Evolutionary conservation across 2,329 filamentous ascomycete species (phyloP), one percentile per base, ranked within the genome.

Genomic region (Diplodia seriata): DNA sequence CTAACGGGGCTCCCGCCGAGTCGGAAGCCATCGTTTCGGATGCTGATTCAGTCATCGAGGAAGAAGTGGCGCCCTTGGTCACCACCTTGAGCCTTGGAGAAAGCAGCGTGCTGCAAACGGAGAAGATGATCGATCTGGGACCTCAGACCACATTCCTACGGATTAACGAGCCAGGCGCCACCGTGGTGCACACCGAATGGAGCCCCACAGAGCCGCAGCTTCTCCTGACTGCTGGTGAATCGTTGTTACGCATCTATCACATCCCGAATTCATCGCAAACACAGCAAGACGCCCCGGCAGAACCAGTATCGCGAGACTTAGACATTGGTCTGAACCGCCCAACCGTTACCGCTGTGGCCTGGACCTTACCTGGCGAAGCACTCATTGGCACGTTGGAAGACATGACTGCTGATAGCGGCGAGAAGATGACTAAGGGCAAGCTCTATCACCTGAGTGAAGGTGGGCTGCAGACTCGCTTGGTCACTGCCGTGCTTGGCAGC

Each of bases 61-160:
- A 74, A 54, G 78, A 81, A 15, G 72, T 79, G 14, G 76, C 77
- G 59, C 66, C 68, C 18, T 20, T 67, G 9, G 74, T 78, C 50
- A 78, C 77, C 12, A 81, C 79, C 3, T 72, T 81, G 55, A 77
- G 74, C 69, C 78, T 80, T 55, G 78, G 78, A 53, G 73, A 76
- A 51, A 77, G 76, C 69, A 76, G 73, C 20, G 73, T 74, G 66
- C 75, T 77, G 26, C 77, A 79, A 70, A 80, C 77, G 7, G 78
- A 80, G 38, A 72, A 75, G 67, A 70, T 78, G 23, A 70, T 70
- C 31, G 74, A 79, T 68, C 73, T 80, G 23, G 70, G 73, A 2
- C 69, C 73, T 3, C 67, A 73, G 15, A 78, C 77, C 36, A 73
- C 72, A 7, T 77, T 69, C 40, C 15, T 78, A 66, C 69, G 67